Base-by-base conservation (phyloP, 2,329 filamentous ascomycete species). In the Dactylella cylindrospora region DNA sequence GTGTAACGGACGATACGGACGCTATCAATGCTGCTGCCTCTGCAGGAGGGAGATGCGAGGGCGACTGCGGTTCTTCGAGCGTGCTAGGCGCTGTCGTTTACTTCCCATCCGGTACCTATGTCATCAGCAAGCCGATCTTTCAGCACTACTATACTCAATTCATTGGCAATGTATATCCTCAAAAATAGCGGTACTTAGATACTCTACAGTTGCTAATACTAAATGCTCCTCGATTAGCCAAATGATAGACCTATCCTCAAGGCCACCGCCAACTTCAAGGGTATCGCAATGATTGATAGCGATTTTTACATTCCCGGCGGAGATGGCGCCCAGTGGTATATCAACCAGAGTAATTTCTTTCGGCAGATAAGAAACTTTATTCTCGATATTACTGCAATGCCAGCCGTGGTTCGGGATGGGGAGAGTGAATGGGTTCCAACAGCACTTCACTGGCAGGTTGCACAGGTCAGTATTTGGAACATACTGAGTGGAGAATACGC, bases 201-300 rank as follows among this genome's bases (percentile, higher is more conserved):
- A n/a, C n/a, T n/a, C n/a, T n/a, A 40, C n/a, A 20, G 36, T 40
- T 9, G 33, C 15, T n/a, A 38, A 17, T 85, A 90, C 10, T 89
- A 95, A 72, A 82, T 96, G 72, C 82, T 96, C 60, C 78, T 96
- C 31, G 91, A 91, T 54, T 90, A 97, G 75, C 83, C 85, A 40
- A 71, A 81, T 69, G 77, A 80, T 65, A 73, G 84, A 9, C 90
- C 91, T 0, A 84, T 84, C 0, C 77, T 95, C 73, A 89, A 90
- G 75, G 85, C 85, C 2, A 73, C 81, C 1, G 72, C 84, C 33
- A 76, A 77, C 68, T 97, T 97, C 70, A 77, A 2, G 90, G 90
- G 45, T 41, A 93, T 95, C 77, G 90, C 87, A 38, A 80, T 97
- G 44, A 86, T 97, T 67, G 90, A 96, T 71, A 79, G 88, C 88